Evolutionary conservation across 2,329 filamentous ascomycete genomes (phyloP).

Genomic region (Colletotrichum endophyticum): DNA sequence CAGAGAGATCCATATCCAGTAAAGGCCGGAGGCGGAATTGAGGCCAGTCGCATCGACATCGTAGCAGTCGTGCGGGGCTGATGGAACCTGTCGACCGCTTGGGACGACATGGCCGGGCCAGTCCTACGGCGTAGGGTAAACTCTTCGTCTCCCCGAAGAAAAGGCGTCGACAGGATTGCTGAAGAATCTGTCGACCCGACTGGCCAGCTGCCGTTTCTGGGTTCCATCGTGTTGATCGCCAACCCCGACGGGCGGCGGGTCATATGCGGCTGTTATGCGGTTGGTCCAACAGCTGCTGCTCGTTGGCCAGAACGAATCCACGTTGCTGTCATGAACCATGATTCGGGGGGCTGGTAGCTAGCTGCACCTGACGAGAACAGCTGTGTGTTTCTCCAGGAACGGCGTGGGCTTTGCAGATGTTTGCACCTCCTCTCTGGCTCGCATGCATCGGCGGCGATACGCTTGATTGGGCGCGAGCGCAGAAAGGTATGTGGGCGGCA

Average conservation of each 20-base stretch:
- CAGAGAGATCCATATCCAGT: constrained; percentile 10
- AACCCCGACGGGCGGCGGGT: constrained; percentile 3
- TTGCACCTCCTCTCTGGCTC: not conserved
- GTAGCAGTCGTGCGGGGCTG: constrained; percentile 9
- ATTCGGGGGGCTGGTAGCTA: not conserved
- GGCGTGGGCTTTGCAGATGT: not conserved
- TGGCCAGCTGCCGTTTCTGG: constrained; percentile 5
- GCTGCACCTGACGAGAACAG: constrained; percentile 4
- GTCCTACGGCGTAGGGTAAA: not conserved
- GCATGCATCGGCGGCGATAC: not conserved
- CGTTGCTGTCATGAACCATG: constrained; percentile 5
- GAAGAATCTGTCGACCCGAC: constrained; percentile 9
- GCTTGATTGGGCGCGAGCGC: constrained; percentile 4
- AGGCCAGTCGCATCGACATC: constrained; percentile 9
- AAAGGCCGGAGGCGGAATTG: constrained; percentile 9
- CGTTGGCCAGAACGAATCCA: not conserved
- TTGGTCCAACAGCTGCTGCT: constrained; percentile 9
- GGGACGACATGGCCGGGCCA: not conserved
- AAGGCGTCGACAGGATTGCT: not conserved
- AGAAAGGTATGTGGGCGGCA: not conserved
- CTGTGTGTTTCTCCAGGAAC: constrained; percentile 1
- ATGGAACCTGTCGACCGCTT: not conserved
- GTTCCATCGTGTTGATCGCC: constrained; percentile 8
- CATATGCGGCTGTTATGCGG: constrained; percentile 16
- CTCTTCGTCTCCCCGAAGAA: not conserved